Base-by-base conservation (phyloP, 163 green algal genomes). In the Smithsoniella earleae region DNA sequence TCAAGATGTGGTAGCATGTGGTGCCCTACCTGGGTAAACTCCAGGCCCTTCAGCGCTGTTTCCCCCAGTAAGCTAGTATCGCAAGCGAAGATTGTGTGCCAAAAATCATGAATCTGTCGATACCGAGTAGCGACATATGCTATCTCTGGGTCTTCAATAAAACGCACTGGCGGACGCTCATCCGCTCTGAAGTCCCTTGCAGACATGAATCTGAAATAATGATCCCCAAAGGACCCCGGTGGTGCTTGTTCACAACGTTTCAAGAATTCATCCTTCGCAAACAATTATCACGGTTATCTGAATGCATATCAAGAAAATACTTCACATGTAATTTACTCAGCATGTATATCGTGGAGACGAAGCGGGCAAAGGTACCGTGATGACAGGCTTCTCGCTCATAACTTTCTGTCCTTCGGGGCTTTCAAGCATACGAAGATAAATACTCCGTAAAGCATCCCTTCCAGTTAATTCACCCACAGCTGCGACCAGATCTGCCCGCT, bases 81-180 rank as follows among this genome's bases (percentile, higher is more conserved):
- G 79, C 88, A 95, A 65, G 65, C 89, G 76, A 98, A 98, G 6
- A 99, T 78, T 2, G 96, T 89, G 77, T 99, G 95, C 95, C 95
- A 98, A 18, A 98, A 94, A 85, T 99, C 95, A 74, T 99, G 95
- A 33, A 97, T 86, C 78, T 97, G 86, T 2, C 90, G 84, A 44
- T 79, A 83, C 2, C 94, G 82, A 28, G 74, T 73, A 5, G 88
- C 82, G 3, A 98, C 87, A 73, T 96, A 98, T 0, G 94, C 94
- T 49, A 97, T 79, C 79, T 99, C 91, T 13, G 84, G 77, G 73
- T 98, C 91, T 62, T 96, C 89, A 13, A 98, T 78, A 75, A 97
- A 97, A 36, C 90, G 86, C 27, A 94, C 88, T 2, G 87, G 85
- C 3, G 90, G 88, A 27, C 90, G 80, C 6, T 97, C 93, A 62